Evolutionary conservation across 2,329 filamentous ascomycete species (phyloP).

Genomic region (Cladophialophora psammophila): DNA sequence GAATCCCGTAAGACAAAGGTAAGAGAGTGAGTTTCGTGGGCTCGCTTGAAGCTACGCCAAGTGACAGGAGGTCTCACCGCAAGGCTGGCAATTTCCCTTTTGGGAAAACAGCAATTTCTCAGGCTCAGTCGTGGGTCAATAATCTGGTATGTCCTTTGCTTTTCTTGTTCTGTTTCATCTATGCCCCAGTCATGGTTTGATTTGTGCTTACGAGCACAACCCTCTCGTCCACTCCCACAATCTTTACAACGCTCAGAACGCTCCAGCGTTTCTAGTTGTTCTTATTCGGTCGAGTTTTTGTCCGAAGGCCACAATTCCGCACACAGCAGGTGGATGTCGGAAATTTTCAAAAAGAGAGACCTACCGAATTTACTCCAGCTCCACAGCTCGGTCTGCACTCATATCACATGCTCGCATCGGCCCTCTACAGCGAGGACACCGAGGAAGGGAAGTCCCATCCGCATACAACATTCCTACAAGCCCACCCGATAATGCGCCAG

Average conservation of each 20-base stretch:
- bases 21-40: neutral
- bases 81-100: slow-evolving; percentile 2
- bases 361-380: neutral
- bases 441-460: neutral
- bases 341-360: neutral
- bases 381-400: neutral
- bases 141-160: neutral
- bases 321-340: neutral
- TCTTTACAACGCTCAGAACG: neutral
- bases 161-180: neutral
- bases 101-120: neutral
- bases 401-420: neutral
- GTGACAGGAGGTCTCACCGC: neutral
- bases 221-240: neutral
- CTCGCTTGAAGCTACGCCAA: neutral
- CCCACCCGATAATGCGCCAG: too few relatives aligned
- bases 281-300: neutral
- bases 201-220: neutral
- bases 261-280: neutral
- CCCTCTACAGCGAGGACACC: neutral
- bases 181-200: neutral
- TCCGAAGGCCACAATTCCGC: neutral
- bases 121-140: neutral
- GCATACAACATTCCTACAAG: neutral
- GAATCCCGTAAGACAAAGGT: neutral